Base-by-base conservation (phyloP, 140 eudicot species). In the Ambrosia hybrid region DNA sequence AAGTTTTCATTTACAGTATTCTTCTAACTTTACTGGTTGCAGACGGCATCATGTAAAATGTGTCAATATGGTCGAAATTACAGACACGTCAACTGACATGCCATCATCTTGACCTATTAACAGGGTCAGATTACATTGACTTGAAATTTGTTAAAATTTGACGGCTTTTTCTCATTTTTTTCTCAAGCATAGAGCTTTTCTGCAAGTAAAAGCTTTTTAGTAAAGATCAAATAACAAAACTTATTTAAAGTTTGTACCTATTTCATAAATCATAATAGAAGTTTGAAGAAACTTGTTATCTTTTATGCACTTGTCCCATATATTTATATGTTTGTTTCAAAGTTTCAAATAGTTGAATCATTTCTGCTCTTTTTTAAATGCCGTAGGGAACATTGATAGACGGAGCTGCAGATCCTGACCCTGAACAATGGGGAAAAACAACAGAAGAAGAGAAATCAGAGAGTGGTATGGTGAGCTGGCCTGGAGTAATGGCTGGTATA, bases 341-440 rank as follows among this genome's bases (percentile, higher is more conserved):
- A 55, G 17, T 17, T 66, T 57, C 6, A 73, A 21, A 68, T 64
- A 57, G 43, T 9, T 57, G 13, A 33, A 17, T 6, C 43, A 49
- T 21, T 33, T 57, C 8, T 16, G 6, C 6, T 3, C 36, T 34
- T 74, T 74, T 17, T 9, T 38, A 51, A 56, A 67, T 74, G 33
- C 21, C 75, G 71, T 57, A 93, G 98, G 99, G 84, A 66, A 83
- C 84, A 41, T 75, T 94, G 75, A 85, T 90, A 53, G 94, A 88
- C 57, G 99, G 99, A 67, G 96, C 97, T 49, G 99, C 97, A 1
- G 97, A 94, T 73, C 97, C 99, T 13, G 90, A 86, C 48, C 99
- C 99, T 6, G 96, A 88, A 74, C 91, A 90, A 73, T 94, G 97
- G 97, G 99, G 99, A 13, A 94, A 74, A 84, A 94, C 97, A 81